A percentile compares a stretch with the other conserved stretches of the same genome.
These are phyloP conservation scores for Schizochytrium sp. DNA, from an alignment of 108 stramenopile genomes.

Conservation along the genomic window DNA sequence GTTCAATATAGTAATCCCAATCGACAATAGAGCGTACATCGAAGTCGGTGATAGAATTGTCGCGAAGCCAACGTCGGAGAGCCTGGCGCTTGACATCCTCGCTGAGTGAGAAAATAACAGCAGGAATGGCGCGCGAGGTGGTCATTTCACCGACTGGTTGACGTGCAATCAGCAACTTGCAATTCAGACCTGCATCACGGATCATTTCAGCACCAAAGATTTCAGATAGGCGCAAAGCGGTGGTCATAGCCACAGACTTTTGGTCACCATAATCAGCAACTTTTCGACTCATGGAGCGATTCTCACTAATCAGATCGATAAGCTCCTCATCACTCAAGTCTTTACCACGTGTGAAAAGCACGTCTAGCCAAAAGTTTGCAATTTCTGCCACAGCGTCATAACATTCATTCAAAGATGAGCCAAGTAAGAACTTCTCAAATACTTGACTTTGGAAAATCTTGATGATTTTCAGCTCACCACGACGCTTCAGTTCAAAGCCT, in stretches of 20 bases:
- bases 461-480: slow-evolving; percentile 98
- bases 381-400: slow-evolving; percentile 94
- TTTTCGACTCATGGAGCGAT: slow-evolving; percentile 95
- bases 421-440: slow-evolving; percentile 94
- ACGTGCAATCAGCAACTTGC: slow-evolving; percentile 95
- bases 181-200: slow-evolving; percentile 96
- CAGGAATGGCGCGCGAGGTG: slow-evolving; percentile 94
- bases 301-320: slow-evolving; percentile 95
- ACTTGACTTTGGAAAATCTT: slow-evolving; percentile 98
- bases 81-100: slow-evolving; percentile 87
- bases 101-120: slow-evolving; percentile 93
- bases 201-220: slow-evolving; percentile 97
- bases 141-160: slow-evolving; percentile 94
- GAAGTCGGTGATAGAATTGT: slow-evolving; percentile 85
- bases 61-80: slow-evolving; percentile 93
- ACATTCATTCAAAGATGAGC: slow-evolving; percentile 86
- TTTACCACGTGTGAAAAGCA: slow-evolving; percentile 91
- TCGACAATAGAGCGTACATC: slow-evolving; percentile 93
- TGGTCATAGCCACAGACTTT: slow-evolving; percentile 96
- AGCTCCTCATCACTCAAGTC: slow-evolving; percentile 93
- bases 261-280: slow-evolving; percentile 96
- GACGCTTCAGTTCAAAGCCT: slow-evolving; percentile 98
- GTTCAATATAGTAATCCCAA: slow-evolving; percentile 97
- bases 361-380: slow-evolving; percentile 98
- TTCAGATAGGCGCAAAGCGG: slow-evolving; percentile 94